Conservation (phyloP, 495 filamentous ascomycete genomes). For the Neurospora intermedia region DNA sequence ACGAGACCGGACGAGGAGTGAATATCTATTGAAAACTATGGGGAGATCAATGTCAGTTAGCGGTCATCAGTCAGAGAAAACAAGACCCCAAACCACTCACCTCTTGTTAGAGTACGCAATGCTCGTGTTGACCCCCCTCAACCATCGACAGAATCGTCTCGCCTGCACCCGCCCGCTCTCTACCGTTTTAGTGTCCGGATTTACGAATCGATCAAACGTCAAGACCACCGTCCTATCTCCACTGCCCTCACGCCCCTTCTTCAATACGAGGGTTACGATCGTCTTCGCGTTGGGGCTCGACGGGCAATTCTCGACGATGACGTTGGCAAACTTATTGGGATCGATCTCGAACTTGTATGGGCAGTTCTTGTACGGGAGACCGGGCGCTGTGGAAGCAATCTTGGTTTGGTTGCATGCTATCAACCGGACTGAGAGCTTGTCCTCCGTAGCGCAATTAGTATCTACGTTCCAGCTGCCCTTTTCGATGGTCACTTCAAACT, state of each 20-base stretch:
- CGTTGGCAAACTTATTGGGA: constrained; percentile 9
- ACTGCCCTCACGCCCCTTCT: background rate
- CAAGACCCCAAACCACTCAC: background rate
- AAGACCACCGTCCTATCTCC: constrained; percentile 4
- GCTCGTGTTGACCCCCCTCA: constrained; percentile 14
- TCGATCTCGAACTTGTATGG: constrained; percentile 9
- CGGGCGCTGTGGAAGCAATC: background rate
- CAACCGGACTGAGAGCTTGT: constrained; percentile 4
- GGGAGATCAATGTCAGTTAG: background rate
- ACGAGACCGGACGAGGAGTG: background rate
- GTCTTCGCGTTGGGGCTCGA: background rate
- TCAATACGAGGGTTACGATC: constrained; percentile 2
- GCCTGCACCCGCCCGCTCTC: constrained; percentile 23
- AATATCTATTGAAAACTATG: background rate
- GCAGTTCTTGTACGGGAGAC: background rate
- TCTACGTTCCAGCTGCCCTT: background rate
- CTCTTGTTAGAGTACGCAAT: constrained; percentile 8
- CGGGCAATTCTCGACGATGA: constrained; percentile 3
- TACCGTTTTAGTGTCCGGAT: constrained; percentile 2
- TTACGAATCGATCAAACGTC: background rate
- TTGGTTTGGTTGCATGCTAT: constrained; percentile 5
- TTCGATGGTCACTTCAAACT: background rate
- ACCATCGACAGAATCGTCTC: constrained; percentile 23
- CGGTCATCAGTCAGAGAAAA: background rate
- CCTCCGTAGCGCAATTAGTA: background rate